phyloP scores from a whole-genome alignment of 805 yeast species.

The Hanseniaspora jakobsenii region DNA sequence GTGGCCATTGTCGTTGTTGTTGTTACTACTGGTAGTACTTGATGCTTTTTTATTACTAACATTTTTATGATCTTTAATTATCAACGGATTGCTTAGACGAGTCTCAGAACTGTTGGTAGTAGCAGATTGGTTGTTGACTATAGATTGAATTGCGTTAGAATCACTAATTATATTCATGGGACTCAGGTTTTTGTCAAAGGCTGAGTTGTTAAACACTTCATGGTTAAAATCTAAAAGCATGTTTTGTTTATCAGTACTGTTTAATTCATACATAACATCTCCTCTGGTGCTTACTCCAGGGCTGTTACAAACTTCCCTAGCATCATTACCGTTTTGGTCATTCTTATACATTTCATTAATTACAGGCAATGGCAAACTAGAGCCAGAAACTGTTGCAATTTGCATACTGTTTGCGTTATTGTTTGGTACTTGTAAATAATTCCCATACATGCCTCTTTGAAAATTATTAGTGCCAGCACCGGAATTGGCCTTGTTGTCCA shows the following conservation, averaged over 20 bases:
- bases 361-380: slow-evolving; percentile 10
- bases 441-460: too few species aligned
- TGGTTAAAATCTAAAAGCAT: background rate
- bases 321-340: background rate
- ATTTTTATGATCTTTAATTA: too few species aligned
- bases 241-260: background rate
- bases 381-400: slow-evolving; percentile 11
- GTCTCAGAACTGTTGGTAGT: too few species aligned
- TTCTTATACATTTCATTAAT: background rate
- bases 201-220: slow-evolving; percentile 7
- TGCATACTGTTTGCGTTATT: background rate
- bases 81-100: too few species aligned
- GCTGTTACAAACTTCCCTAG: slow-evolving; percentile 2
- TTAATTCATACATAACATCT: too few species aligned
- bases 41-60: too few species aligned
- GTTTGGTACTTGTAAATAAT: too few species aligned
- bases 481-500: too few species aligned
- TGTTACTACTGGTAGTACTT: background rate
- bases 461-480: too few species aligned
- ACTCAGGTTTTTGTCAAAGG: slow-evolving; percentile 10
- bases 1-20: background rate
- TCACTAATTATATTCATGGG: slow-evolving; percentile 10
- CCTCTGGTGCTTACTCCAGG: too few species aligned
- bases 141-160: background rate
- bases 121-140: too few species aligned